Evolutionary conservation across 305 asterid genomes (phyloP).

Genomic region (Fraxinus sp.): DNA sequence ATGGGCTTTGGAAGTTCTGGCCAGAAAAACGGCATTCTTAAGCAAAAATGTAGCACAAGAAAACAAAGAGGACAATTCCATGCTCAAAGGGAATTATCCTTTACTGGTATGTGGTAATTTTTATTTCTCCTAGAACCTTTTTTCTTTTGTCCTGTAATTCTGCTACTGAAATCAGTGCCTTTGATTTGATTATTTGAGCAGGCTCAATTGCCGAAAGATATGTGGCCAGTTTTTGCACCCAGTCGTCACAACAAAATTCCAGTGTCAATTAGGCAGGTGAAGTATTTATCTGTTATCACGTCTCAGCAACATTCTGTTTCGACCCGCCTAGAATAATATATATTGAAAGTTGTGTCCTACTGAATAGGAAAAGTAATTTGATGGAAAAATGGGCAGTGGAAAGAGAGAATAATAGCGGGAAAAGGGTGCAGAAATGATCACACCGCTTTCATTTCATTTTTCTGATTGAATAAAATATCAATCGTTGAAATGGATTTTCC

Average conservation of each 20-base stretch:
- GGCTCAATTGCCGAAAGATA: constrained; percentile 93
- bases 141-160: constrained; percentile 24
- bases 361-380: constrained; percentile 10
- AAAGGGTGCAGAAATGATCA: constrained; percentile 18
- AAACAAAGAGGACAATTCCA: constrained; percentile 48
- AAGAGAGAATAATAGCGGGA: constrained; percentile 14
- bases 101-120: constrained; percentile 52
- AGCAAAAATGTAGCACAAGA: constrained; percentile 53
- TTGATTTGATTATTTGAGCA: constrained; percentile 38
- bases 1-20: constrained; percentile 96
- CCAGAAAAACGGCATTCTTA: constrained; percentile 68
- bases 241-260: constrained; percentile 79
- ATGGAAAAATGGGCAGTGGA: neutral
- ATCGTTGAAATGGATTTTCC: constrained; percentile 19
- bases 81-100: constrained; percentile 68
- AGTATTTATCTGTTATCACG: constrained; percentile 19
- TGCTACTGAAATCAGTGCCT: constrained; percentile 20
- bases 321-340: constrained; percentile 5
- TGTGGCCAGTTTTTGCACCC: constrained; percentile 83
- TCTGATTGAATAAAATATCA: constrained; percentile 17
- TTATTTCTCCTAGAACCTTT: constrained; percentile 15
- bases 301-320: constrained; percentile 14
- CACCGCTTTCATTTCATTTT: constrained; percentile 20
- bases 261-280: constrained; percentile 78
- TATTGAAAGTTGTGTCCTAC: constrained; percentile 12